phyloP scores from a whole-genome alignment of 371 early-diverging fungal species.

The Funneliformis caledonium region DNA sequence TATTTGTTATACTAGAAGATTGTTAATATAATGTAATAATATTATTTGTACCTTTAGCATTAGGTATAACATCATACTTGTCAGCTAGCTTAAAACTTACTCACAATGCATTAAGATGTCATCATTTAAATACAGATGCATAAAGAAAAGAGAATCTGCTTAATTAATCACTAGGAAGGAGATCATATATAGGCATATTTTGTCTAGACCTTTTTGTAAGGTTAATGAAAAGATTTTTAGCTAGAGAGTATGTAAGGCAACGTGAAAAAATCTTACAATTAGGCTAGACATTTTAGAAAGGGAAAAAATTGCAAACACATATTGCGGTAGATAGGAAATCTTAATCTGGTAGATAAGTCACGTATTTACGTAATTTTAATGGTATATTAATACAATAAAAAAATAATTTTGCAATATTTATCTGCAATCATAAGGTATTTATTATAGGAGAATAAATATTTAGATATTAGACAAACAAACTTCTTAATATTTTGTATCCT shows the following conservation, averaged over 20 bases:
- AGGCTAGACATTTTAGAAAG: too few relatives aligned
- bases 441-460: too few relatives aligned
- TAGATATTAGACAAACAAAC: too few relatives aligned
- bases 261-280: neutral
- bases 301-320: too few relatives aligned
- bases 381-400: too few relatives aligned
- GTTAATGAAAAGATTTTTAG: constrained; percentile 5
- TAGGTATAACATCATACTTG: constrained; percentile 4
- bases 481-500: too few relatives aligned
- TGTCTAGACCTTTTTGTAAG: constrained; percentile 6
- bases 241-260: neutral
- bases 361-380: too few relatives aligned
- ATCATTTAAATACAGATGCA: neutral
- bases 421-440: too few relatives aligned
- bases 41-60: constrained; percentile 9
- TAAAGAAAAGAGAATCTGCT: neutral
- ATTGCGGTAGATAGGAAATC: too few relatives aligned
- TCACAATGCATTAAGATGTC: constrained; percentile 1
- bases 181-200: neutral
- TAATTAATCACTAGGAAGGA: neutral
- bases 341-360: too few relatives aligned
- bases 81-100: constrained; percentile 10
- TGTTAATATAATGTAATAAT: neutral
- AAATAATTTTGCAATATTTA: too few relatives aligned
- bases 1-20: neutral